Evolutionary conservation across 768 basidiomycete species (phyloP).

Genomic region (Agaricus subrufescens): DNA sequence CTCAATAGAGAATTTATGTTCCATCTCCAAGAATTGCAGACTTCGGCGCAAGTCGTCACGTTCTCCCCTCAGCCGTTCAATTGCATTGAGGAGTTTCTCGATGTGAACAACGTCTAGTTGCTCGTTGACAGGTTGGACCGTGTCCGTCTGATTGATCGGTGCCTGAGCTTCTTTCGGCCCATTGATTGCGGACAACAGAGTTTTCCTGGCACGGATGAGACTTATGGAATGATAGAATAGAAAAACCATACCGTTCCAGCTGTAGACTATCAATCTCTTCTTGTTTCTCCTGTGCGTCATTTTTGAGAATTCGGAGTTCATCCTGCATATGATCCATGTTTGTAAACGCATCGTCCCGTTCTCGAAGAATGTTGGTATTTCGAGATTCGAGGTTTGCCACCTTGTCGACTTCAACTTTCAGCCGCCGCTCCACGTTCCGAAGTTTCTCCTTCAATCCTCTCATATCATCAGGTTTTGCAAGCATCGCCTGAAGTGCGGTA

Average conservation of each 20-base stretch:
- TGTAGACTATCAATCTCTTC: constrained; percentile 17
- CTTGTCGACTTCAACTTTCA: constrained; percentile 39
- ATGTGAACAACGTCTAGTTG: constrained; percentile 33
- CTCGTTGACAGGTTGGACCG: constrained; percentile 18
- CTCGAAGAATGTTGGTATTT: constrained; percentile 41
- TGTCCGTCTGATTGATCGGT: neutral
- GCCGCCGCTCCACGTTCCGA: constrained; percentile 29
- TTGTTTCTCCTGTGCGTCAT: constrained; percentile 20
- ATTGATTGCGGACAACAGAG: neutral
- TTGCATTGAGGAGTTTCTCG: constrained; percentile 53
- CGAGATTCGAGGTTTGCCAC: constrained; percentile 35
- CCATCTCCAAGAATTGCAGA: constrained; percentile 63
- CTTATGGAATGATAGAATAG: neutral
- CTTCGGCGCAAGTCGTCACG: constrained; percentile 59
- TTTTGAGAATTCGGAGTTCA: constrained; percentile 23
- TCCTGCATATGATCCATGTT: constrained; percentile 33
- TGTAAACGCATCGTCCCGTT: constrained; percentile 48
- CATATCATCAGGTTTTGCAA: constrained; percentile 34
- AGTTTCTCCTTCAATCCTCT: constrained; percentile 37
- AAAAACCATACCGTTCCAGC: constrained; percentile 9
- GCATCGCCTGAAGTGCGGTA: constrained; percentile 45
- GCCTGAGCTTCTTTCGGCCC: neutral
- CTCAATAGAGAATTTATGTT: constrained; percentile 61
- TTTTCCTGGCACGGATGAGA: neutral
- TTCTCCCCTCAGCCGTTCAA: constrained; percentile 65